Base-by-base conservation (phyloP, 1,284 basidiomycete genomes). In the Taiwanofungus camphoratus region DNA sequence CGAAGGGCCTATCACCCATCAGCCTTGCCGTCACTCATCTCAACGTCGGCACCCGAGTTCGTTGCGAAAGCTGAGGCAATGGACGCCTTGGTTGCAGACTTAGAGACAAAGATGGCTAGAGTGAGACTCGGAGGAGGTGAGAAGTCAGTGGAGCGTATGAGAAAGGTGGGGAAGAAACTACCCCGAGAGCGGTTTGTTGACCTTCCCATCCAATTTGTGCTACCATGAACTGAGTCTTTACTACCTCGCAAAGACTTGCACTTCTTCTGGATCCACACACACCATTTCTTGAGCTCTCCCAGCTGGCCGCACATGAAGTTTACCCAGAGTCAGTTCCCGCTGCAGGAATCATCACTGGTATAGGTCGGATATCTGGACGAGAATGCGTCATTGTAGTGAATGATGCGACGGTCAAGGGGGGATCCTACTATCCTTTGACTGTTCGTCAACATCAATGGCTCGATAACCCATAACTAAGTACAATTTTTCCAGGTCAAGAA, bases 351-450 rank as follows among this genome's bases (percentile, higher is more conserved):
- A 88, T 97, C 52, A 92, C 92, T 4, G 93, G 93, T 22, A 87
- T 97, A 52, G 81, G 81, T 30, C 69, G 82, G 42, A 83, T 96
- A 38, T 77, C 84, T 15, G 92, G 89, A 3, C 71, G 79, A 45
- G 88, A 93, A 61, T 94, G 91, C 60, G 82, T 96, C 60, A 67
- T 97, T 7, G 82, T 96, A 9, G 87, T 92, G 30, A 97, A 97
- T 64, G 93, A 97, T 60, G 87, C 92, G 21, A 94, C 90, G 2
- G 92, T 94, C 31, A 94, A 94, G 61, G 92, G 92, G 23, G 92
- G 92, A 1, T 88, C 87, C 0, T 95, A 95, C 65, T 93, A 93
- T 60, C 93, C 93, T 11, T 68, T 97, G 47, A 94, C 92, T 7
- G 90, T 89, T 46, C 48, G 70, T 58, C 6, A 21, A 13, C 21